Base-by-base conservation (phyloP, 2,329 filamentous ascomycete species). In the Talaromyces amestolkiae region DNA sequence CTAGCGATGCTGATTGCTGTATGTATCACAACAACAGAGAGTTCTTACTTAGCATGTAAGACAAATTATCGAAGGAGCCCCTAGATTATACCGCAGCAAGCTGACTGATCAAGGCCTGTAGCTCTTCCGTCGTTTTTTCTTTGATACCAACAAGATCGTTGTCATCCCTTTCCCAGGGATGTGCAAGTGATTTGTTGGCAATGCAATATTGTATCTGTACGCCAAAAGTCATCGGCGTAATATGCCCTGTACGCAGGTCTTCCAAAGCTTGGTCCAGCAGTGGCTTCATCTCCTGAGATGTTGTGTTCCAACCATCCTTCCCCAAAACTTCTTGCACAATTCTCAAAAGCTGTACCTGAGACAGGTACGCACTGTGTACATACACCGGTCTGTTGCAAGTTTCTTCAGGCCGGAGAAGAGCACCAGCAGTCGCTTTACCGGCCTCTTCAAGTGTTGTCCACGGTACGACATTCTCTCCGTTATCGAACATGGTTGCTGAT, bases 391-490 rank as follows among this genome's bases (percentile, higher is more conserved):
- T 54, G 33, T 69, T 69, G 11, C 51, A 41, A 33, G 67, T 69
- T 56, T 69, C 61, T 33, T 69, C 33, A 2, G 62, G 61, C 31
- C 60, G 59, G 10, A 69, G 37, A 49, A 69, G 67, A 10, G 62
- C 62, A 47, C 64, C 65, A 5, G 64, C 66, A 37, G 67, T 68
- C n/a, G 66, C 66, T 58, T 31, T 66, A 9, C 67, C 67, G 11
- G 65, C 66, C 33, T 69, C 66, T 9, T 66, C 66, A n/a, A 69
- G 60, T 3, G 67, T 65, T n/a, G 66, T 69, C 67, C 67, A 69
- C 17, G 67, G 64, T 27, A 65, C 45, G 22, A 69, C 66, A 41
- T 69, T 69, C 13, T 68, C 62, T 22, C 65, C 65, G 24, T 54
- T 33, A 19, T 58, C 54, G 43, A 66, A 66, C 24, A 66, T 31